These are phyloP conservation scores for Leccinum solheimii DNA, from an alignment of 1,284 basidiomycete genomes.

Conservation along the genomic window DNA sequence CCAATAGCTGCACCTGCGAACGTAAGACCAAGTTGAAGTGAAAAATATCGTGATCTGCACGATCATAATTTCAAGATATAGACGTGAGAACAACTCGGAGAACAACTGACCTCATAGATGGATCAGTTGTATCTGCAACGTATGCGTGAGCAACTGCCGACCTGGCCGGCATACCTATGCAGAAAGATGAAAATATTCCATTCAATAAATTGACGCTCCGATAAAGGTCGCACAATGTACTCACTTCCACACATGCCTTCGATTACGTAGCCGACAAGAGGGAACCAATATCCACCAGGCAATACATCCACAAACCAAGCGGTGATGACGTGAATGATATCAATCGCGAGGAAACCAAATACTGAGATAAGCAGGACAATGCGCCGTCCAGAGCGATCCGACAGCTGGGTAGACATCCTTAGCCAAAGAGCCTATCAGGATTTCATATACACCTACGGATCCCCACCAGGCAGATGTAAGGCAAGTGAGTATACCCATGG, in stretches of 20 bases:
- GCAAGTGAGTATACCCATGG: conserved; percentile 71
- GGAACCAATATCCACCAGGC: conserved; percentile 82
- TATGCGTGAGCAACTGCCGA: conserved; percentile 26
- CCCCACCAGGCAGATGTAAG: conserved; percentile 88
- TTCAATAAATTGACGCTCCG: background rate
- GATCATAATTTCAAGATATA: background rate
- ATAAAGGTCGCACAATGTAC: conserved; percentile 16
- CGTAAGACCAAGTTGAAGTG: conserved; percentile 59
- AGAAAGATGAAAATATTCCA: background rate
- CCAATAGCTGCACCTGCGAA: conserved; percentile 72
- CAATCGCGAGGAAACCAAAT: conserved; percentile 64
- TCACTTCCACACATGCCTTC: conserved; percentile 81
- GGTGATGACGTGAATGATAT: conserved; percentile 69
- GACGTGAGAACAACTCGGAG: background rate
- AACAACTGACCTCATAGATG: conserved; percentile 26
- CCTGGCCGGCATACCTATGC: conserved; percentile 24
- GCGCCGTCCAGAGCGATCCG: conserved; percentile 78
- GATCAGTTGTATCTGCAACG: conserved; percentile 30
- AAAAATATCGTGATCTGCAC: conserved; percentile 59
- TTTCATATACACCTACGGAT: conserved; percentile 39
- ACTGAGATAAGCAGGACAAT: conserved; percentile 63
- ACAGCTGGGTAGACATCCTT: conserved; percentile 48
- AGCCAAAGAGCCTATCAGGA: background rate
- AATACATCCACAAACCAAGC: conserved; percentile 57
- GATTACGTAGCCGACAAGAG: conserved; percentile 70